Evolutionary conservation across 1,284 basidiomycete genomes (phyloP).

Genomic region (Boletellus deceptivus): DNA sequence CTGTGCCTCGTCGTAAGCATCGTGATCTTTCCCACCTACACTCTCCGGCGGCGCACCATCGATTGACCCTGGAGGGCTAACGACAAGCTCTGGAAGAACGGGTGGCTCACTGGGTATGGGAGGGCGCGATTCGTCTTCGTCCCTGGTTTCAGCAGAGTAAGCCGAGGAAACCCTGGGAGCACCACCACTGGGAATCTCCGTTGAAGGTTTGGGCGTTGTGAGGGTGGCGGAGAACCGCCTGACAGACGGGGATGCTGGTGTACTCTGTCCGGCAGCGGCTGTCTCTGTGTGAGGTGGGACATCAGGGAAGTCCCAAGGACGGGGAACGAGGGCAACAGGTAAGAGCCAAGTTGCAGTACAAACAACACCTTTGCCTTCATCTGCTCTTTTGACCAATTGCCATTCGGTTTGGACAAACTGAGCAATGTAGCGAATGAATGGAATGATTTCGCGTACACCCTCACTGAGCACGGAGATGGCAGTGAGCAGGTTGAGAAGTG

Average conservation of each 20-base stretch:
- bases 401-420: slow-evolving; percentile 76
- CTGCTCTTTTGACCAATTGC: slow-evolving; percentile 56
- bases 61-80: slow-evolving; percentile 36
- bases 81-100: slow-evolving; percentile 36
- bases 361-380: slow-evolving; percentile 72
- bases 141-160: slow-evolving; percentile 28
- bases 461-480: slow-evolving; percentile 64
- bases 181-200: slow-evolving; percentile 17
- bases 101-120: slow-evolving; percentile 33
- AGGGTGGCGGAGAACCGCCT: slow-evolving; percentile 30
- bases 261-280: slow-evolving; percentile 16
- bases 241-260: slow-evolving; percentile 21
- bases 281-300: slow-evolving; percentile 32
- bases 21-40: slow-evolving; percentile 12
- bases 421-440: slow-evolving; percentile 75
- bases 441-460: slow-evolving; percentile 73
- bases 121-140: slow-evolving; percentile 23
- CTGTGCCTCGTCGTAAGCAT: slow-evolving; percentile 21
- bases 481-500: slow-evolving; percentile 69
- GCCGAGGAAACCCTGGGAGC: slow-evolving; percentile 29
- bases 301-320: slow-evolving; percentile 71
- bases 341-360: slow-evolving; percentile 84
- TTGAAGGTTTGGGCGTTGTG: slow-evolving; percentile 32
- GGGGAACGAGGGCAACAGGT: slow-evolving; percentile 72
- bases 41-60: slow-evolving; percentile 26